phyloP scores from a whole-genome alignment of 2,329 filamentous ascomycete genomes.

The Myriosclerotinia duriaeana region DNA sequence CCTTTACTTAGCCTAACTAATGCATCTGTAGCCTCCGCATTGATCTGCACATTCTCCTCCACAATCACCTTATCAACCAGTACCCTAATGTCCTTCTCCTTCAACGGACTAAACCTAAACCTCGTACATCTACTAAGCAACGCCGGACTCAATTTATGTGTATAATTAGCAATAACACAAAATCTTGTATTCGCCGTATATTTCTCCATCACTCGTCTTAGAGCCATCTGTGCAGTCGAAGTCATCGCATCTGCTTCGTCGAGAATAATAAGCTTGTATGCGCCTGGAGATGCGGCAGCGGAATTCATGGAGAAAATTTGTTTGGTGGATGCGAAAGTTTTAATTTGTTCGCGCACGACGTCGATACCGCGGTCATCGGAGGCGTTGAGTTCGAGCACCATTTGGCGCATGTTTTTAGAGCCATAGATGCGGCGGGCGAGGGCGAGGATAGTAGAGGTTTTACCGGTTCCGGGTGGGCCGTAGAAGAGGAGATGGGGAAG shows the following conservation, averaged over 20 bases:
- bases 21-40: slow-evolving; percentile 74
- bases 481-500: slow-evolving; percentile 95
- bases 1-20: slow-evolving; percentile 87
- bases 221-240: slow-evolving; percentile 95
- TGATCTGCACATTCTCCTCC: slow-evolving; percentile 83
- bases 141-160: slow-evolving; percentile 93
- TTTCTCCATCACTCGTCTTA: slow-evolving; percentile 97
- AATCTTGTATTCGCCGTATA: slow-evolving; percentile 98
- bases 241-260: slow-evolving; percentile 99
- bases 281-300: slow-evolving; percentile 56
- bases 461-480: slow-evolving; percentile 92
- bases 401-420: slow-evolving; percentile 87
- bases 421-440: slow-evolving; percentile 93
- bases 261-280: slow-evolving; percentile 93
- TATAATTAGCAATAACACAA: slow-evolving; percentile 98
- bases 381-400: slow-evolving; percentile 97
- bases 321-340: slow-evolving; percentile 96
- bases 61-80: slow-evolving; percentile 87
- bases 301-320: slow-evolving; percentile 82
- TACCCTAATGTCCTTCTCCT: slow-evolving; percentile 79
- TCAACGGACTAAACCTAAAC: slow-evolving; percentile 91
- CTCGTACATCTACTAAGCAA: slow-evolving; percentile 89
- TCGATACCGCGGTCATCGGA: slow-evolving; percentile 98
- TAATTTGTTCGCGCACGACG: slow-evolving; percentile 97
- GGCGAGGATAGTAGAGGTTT: slow-evolving; percentile 94